A percentile compares a stretch with the other conserved stretches of the same genome.
phyloP scores from a whole-genome alignment of 225 moss, liverwort and hornwort genomes.

The Polytrichum formosum region DNA sequence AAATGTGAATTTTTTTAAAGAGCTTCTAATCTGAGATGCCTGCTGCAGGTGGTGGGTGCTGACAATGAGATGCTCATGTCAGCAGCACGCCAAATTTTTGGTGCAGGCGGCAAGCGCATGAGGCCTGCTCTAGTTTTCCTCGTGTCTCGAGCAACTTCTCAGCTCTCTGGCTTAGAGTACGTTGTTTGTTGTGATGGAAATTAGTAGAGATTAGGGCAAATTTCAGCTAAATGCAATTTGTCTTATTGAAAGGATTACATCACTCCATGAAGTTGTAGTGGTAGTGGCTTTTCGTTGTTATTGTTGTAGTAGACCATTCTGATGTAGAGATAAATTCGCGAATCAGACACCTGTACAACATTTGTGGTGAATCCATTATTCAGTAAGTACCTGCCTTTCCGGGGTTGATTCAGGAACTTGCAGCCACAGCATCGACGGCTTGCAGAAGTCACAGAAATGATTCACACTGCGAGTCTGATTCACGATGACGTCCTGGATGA shows the following conservation, averaged over 20 bases:
- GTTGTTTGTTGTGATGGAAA: conserved; percentile 14
- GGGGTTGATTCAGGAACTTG: conserved; percentile 49
- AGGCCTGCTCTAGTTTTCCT: conserved; percentile 69
- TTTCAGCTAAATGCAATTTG: too few species aligned
- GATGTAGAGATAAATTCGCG: too few species aligned
- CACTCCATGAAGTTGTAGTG: too few species aligned
- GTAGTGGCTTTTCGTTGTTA: too few species aligned
- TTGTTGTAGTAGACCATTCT: too few species aligned
- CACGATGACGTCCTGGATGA: conserved; percentile 97
- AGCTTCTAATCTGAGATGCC: neutral
- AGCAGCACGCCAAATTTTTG: conserved; percentile 66
- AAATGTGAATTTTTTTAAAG: neutral
- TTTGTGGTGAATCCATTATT: too few species aligned
- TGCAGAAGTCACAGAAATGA: conserved; percentile 98
- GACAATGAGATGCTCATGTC: conserved; percentile 88
- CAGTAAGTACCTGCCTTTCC: too few species aligned
- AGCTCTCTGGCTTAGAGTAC: conserved; percentile 71
- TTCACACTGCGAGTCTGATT: conserved; percentile 97
- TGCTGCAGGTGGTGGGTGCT: conserved; percentile 82
- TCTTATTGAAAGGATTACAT: too few species aligned
- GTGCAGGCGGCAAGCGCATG: conserved; percentile 65
- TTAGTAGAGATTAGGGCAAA: too few species aligned
- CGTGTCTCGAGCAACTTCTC: conserved; percentile 54
- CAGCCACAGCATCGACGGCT: conserved; percentile 86
- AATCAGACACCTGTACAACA: too few species aligned